Evolutionary conservation across 176 grass and related monocot genomes (phyloP).

Genomic region (Eleusine indica): DNA sequence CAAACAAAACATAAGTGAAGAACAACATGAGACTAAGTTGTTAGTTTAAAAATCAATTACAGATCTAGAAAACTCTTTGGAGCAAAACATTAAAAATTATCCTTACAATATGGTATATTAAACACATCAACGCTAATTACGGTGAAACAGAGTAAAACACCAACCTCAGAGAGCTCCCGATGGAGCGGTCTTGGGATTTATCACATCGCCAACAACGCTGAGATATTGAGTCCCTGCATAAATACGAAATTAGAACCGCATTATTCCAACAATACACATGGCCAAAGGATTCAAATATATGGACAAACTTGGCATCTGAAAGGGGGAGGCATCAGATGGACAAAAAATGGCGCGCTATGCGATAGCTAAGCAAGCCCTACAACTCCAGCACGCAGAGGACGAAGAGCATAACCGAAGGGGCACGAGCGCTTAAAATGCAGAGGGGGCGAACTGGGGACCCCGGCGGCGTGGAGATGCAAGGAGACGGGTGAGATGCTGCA

Average conservation of each 20-base stretch:
- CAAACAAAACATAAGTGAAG: neutral
- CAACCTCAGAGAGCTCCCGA: conserved; percentile 32
- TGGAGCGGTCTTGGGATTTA: neutral
- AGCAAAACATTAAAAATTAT: neutral
- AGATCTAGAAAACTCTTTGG: neutral
- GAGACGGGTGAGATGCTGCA: neutral
- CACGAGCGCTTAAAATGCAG: neutral
- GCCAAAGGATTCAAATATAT: neutral
- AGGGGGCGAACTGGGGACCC: neutral
- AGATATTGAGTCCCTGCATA: neutral
- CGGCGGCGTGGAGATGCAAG: neutral
- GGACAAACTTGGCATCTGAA: neutral
- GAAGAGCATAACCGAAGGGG: neutral
- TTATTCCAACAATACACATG: neutral
- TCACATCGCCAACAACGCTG: conserved; percentile 3
- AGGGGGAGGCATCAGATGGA: neutral
- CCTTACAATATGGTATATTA: neutral
- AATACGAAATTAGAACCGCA: neutral
- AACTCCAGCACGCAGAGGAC: neutral
- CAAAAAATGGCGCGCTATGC: neutral
- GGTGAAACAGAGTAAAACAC: neutral
- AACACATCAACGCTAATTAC: neutral
- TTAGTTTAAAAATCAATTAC: neutral
- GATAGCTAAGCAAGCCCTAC: neutral
- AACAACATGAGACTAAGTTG: neutral